These are phyloP conservation scores for Iris pallida DNA, from an alignment of 116 monocot genomes.

Conservation along the genomic window DNA sequence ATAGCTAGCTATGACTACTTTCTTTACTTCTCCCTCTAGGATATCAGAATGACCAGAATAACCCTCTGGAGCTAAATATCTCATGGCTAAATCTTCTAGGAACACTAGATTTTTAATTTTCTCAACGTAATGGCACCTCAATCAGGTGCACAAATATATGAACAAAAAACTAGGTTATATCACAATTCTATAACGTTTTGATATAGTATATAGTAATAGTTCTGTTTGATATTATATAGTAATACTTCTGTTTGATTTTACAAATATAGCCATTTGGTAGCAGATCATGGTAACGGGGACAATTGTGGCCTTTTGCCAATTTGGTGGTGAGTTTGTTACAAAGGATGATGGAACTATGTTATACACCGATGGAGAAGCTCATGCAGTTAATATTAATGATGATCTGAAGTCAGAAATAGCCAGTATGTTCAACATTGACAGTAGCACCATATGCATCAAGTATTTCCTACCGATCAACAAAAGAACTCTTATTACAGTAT, in stretches of 20 bases:
- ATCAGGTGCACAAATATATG: too few species aligned
- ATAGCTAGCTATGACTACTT: too few species aligned
- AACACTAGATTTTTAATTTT: too few species aligned
- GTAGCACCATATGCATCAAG: conserved; percentile 40
- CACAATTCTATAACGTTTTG: too few species aligned
- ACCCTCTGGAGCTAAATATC: too few species aligned
- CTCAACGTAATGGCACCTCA: too few species aligned
- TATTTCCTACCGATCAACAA: conserved; percentile 82
- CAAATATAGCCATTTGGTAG: not conserved
- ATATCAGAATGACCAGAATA: too few species aligned
- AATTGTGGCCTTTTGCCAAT: conserved; percentile 75
- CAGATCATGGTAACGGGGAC: conserved; percentile 17
- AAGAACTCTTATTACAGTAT: conserved; percentile 71
- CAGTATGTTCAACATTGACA: conserved; percentile 45
- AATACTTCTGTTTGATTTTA: not conserved
- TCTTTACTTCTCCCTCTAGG: too few species aligned
- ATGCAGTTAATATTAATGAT: conserved; percentile 59
- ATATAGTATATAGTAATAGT: too few species aligned
- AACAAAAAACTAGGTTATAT: too few species aligned
- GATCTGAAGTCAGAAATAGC: conserved; percentile 63
- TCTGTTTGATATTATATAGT: too few species aligned
- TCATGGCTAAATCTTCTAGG: too few species aligned
- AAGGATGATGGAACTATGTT: conserved; percentile 58
- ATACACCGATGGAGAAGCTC: conserved; percentile 82
- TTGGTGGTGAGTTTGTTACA: conserved; percentile 66